These are phyloP conservation scores for Orbilia ellipsospora DNA, from an alignment of 2,329 filamentous ascomycete genomes.

Conservation along the genomic window DNA sequence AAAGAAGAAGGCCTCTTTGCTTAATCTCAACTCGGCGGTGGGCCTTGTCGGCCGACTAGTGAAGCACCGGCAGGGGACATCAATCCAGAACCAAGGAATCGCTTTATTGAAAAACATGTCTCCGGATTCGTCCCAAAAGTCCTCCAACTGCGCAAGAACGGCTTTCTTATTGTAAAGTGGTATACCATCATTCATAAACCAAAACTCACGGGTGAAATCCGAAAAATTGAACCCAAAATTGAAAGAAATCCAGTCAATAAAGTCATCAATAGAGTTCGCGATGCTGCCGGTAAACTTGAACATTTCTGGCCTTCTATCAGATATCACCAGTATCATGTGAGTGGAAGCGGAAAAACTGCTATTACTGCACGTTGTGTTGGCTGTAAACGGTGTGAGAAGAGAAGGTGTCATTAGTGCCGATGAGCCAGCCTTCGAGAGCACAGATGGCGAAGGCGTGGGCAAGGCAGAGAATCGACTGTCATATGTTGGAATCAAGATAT, in stretches of 20 bases:
- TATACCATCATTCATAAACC: constrained; percentile 47
- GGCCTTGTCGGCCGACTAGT: constrained; percentile 20
- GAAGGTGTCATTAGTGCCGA: constrained; percentile 44
- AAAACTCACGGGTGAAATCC: constrained; percentile 33
- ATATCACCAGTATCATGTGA: constrained; percentile 47
- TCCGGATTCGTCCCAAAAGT: constrained; percentile 46
- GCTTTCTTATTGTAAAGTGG: constrained; percentile 28
- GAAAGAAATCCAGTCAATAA: constrained; percentile 36
- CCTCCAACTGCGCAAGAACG: constrained; percentile 37
- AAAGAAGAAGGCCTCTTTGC: constrained; percentile 13
- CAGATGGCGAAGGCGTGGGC: constrained; percentile 51
- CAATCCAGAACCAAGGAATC: constrained; percentile 53
- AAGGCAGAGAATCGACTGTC: constrained; percentile 42
- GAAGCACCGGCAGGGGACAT: constrained; percentile 46
- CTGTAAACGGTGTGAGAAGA: constrained; percentile 47
- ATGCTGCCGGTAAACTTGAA: constrained; percentile 46
- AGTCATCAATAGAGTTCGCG: constrained; percentile 37
- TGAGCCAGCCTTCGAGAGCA: constrained; percentile 37
- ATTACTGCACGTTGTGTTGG: constrained; percentile 43
- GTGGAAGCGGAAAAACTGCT: constrained; percentile 26
- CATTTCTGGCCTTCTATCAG: constrained; percentile 38
- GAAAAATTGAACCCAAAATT: constrained; percentile 37
- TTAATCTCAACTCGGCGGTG: constrained; percentile 23
- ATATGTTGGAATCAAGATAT: constrained; percentile 43
- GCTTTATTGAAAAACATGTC: constrained; percentile 49